Percentiles rank a stretch among this genome's conserved stretches.
Conservation (phyloP, 495 filamentous ascomycete genomes). For the Copromyces sp. region DNA sequence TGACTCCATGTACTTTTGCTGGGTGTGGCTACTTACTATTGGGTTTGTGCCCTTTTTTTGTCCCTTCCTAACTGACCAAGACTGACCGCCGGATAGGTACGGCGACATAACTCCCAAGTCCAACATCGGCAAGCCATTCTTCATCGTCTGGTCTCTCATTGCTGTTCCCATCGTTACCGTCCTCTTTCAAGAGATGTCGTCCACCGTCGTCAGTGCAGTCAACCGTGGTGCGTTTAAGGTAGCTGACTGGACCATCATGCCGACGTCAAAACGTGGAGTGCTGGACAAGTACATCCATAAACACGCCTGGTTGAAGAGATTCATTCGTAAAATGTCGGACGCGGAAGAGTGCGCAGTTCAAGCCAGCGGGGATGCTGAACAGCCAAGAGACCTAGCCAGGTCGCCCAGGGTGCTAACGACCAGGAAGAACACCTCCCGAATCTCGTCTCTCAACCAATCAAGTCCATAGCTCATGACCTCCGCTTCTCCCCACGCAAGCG, state of each 20-base stretch:
- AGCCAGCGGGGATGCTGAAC: not conserved
- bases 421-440: conserved; percentile 40
- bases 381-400: not conserved
- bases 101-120: conserved; percentile 57
- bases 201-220: conserved; percentile 53
- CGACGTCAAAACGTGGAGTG: conserved; percentile 10
- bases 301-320: not conserved
- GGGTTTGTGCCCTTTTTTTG: conserved; percentile 29
- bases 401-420: fast-evolving
- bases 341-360: not conserved
- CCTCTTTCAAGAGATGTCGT: conserved; percentile 60
- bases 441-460: conserved; percentile 47
- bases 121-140: conserved; percentile 64
- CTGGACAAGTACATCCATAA: not conserved
- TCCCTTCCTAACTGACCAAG: too few species aligned
- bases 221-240: conserved; percentile 53
- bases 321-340: not conserved
- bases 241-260: conserved; percentile 59
- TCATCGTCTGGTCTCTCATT: conserved; percentile 70
- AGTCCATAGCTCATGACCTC: conserved; percentile 51
- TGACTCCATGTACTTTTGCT: conserved; percentile 64
- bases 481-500: conserved; percentile 37
- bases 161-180: conserved; percentile 69
- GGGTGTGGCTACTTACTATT: conserved; percentile 62
- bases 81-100: conserved; percentile 28